Base-by-base conservation (phyloP, 2,329 filamentous ascomycete genomes). In the Periconia sp. region DNA sequence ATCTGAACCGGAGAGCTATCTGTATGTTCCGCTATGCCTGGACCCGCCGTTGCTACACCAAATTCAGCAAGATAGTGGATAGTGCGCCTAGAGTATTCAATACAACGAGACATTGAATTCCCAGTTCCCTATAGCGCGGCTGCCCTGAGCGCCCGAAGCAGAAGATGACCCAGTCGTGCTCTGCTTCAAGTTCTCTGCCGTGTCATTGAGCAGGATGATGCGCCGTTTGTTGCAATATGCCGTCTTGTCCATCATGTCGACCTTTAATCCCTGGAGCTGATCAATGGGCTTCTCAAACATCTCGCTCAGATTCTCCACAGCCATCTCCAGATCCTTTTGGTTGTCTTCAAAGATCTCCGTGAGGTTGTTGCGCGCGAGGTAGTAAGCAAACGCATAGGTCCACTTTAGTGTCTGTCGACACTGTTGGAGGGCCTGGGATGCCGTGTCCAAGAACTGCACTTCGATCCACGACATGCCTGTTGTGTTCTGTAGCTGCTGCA, bases 381-480 rank as follows among this genome's bases (percentile, higher is more conserved):
- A 99, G 69, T 94, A 99, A 1, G 94, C 94, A 72, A 99, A 99
- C 0, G 94, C 94, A 63, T 99, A 99, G 0, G 94, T 99, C 94
- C 94, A 99, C 75, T 99, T 99, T 4, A 99, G 79, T 0, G 94
- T 99, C 73, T 97, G 92, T n/a, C 94, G 88, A 71, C 94, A 99
- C 33, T 90, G 91, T 73, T 97, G 92, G 12, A 99, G 80, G 3
- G 92, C 90, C 66, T 96, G 90, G 0, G 92, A 96, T 0, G 94
- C 94, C 2, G 89, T 87, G 63, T 96, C 89, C 16, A 99, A 82
- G 68, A 97, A 99, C 66, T 99, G 94, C 5, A 99, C 94, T 68
- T 99, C 94, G 46, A 99, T 99, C 94, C 94, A 99, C 0, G 92
- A 96, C 84, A 99, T 91, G 51, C 90, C 91, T 0, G 92, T 96